Base-by-base conservation (phyloP, 495 filamentous ascomycete species). In the Aspergillus mulundensis region DNA sequence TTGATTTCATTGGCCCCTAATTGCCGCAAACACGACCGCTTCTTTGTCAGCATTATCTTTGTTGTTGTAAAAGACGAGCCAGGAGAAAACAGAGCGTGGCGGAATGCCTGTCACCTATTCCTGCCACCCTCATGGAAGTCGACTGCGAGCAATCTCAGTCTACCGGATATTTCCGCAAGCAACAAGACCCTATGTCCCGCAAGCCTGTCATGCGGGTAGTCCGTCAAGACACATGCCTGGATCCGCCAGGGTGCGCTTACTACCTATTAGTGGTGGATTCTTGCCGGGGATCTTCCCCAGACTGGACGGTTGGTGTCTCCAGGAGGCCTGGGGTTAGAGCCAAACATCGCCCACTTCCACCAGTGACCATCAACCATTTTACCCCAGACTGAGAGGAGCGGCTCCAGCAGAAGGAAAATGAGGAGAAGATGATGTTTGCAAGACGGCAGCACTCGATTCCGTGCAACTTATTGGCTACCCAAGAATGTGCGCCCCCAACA, bases 211-310 rank as follows among this genome's bases (percentile, higher is more conserved):
- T 25, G 40, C 28, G 34, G 21, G 21, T 18, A 40, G n/a, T 16
- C 50, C 23, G 42, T 8, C 38, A 40, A 32, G n/a, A 21, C 19
- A 32, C 21, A 16, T 18, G 34, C n/a, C 18, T 41, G 30, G 34
- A 42, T 7, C n/a, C 4, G 21, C 30, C 24, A n/a, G 39, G 49
- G 50, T 34, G 38, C 24, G 38, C 44, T 50, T 23, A 44, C 47
- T 25, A 43, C 49, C 36, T 53, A 5, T 44, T 20, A 58, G 24
- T 58, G 55, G 55, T 52, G 50, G 54, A 47, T 43, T 51, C 41
- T 46, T 28, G 39, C 46, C 41, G 55, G 32, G 45, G 30, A 62
- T 56, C 56, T 49, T 54, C 20, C 52, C 60, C 24, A 38, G 56
- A 32, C 41, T 50, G 36, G 21, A 45, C 18, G 7, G 16, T 34